Evolutionary conservation across 2,329 filamentous ascomycete genomes (phyloP).

Genomic region (Epichloe typhina): DNA sequence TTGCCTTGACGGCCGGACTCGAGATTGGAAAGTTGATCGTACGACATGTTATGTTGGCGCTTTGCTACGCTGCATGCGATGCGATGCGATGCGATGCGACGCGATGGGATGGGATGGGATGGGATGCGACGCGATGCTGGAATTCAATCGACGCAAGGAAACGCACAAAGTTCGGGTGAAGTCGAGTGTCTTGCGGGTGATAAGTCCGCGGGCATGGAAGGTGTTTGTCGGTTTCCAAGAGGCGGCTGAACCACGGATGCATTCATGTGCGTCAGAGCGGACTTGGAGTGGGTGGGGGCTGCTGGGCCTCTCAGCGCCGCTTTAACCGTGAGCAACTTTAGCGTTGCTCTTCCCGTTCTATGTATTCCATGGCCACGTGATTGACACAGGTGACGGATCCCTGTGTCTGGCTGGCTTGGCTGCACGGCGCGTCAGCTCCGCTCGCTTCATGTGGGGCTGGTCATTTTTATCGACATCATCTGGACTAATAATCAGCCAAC

Average conservation of each 20-base stretch:
- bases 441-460: neutral
- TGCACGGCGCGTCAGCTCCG: no score
- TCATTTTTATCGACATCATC: conserved; percentile 19
- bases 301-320: neutral
- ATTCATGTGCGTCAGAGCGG: neutral
- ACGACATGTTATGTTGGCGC: conserved; percentile 54
- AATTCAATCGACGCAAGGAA: neutral
- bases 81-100: neutral
- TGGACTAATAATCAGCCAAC: conserved; percentile 7
- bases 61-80: neutral
- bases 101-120: no score
- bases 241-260: neutral
- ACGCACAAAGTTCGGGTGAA: neutral
- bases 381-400: neutral
- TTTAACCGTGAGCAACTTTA: no score
- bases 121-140: neutral
- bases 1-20: conserved; percentile 66
- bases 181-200: neutral
- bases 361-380: conserved; percentile 18
- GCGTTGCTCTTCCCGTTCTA: no score
- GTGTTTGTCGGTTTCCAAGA: neutral
- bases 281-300: neutral
- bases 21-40: conserved; percentile 71
- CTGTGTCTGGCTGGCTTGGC: neutral
- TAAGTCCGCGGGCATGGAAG: neutral